Evolutionary conservation across 495 filamentous ascomycete genomes (phyloP), one percentile per base, ranked within the genome.

Genomic region (Trichoderma parareesei): DNA sequence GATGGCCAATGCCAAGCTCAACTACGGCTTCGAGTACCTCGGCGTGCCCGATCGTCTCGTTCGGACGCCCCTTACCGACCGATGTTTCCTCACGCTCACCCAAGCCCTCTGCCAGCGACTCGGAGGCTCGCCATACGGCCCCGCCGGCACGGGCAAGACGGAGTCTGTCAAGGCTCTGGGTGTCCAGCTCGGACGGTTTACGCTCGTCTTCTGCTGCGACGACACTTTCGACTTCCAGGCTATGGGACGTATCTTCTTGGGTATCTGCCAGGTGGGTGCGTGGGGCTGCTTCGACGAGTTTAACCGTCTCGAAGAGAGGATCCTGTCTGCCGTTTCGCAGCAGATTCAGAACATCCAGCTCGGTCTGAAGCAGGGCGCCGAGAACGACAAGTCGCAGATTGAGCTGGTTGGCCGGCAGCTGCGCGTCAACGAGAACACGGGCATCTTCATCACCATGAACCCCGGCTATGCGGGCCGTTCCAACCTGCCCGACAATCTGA

Each of bases 201-300:
- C 95, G 14, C 84, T 99, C 27, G 94, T 99, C 18, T 98, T 99
- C 78, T 97, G 93, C 74, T 99, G 94, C 76, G 94, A 99, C 71
- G 94, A 98, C 74, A 98, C 93, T 0, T 99, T 99, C 71, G 94
- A 99, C 76, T 98, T 97, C 81, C 94, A 99, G 72, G 94, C 94
- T 42, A 99, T 99, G 94, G 94, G 94, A 5, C 90, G 94, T 67
- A 99, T 99, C 71, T 98, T 99, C 82, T 85, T 99, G 40, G 94
- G 94, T 82, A 97, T 99, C 66, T 99, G 95, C 73, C 95, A 98
- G 74, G 94, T 99, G 65, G 94, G 94, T 71, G 94, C 94, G 14
- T 99, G 94, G 94, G 94, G 94, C 73, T 99, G 94, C 77, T 99
- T 99, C 73, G 94, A 99, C 72, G 94, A 99, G 77, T 99, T 99